Evolutionary conservation across 2,329 filamentous ascomycete species (phyloP), one percentile per base, ranked within the genome.

Genomic region (Paracoccidioides lutzii): DNA sequence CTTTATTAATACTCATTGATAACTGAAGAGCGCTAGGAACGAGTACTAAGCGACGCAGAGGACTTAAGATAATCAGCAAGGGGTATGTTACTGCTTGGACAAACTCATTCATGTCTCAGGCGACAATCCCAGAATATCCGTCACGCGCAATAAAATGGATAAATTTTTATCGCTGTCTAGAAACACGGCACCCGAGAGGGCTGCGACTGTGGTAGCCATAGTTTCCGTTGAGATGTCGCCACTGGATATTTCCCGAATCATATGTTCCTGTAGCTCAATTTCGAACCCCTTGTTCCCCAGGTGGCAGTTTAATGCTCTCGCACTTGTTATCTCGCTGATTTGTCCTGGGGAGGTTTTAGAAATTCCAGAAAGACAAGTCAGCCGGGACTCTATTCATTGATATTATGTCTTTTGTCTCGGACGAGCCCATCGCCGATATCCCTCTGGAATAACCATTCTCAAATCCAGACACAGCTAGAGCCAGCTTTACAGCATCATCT

Each of bases 161-260:
- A 56, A 48, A 8, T 61, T 37, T 40, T 61, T 52, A 1, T 60
- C 58, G 33, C 62, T 64, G 45, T 71, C 69, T 2, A 64, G 37
- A 30, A 60, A 66, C 7, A 66, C 64, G 6, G 67, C 70, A 3
- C 67, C 69, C n/a, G 71, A 42, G n/a, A 71, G 55, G 12, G 69
- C 69, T 54, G 69, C 64, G 0, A 72, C 55, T 0, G 66, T 64
- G 3, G 59, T 63, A 0, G 68, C 66, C 60, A 68, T 66, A 14
- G 64, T 60, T 1, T 53, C 57, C 0, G 49, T 30, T 1, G 63
- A 63, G 35, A 38, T 4, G 65, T 48, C 2, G 5, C 48, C 4
- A 38, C 35, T 55, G n/a, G 55, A 57, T 8, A 45, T 58, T 35
- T 62, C 63, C 2, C n/a, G 46, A 28, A 54, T 48, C 4, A 64